phyloP scores from a whole-genome alignment of 495 filamentous ascomycete species.

The Thermochaetoides thermophila region DNA sequence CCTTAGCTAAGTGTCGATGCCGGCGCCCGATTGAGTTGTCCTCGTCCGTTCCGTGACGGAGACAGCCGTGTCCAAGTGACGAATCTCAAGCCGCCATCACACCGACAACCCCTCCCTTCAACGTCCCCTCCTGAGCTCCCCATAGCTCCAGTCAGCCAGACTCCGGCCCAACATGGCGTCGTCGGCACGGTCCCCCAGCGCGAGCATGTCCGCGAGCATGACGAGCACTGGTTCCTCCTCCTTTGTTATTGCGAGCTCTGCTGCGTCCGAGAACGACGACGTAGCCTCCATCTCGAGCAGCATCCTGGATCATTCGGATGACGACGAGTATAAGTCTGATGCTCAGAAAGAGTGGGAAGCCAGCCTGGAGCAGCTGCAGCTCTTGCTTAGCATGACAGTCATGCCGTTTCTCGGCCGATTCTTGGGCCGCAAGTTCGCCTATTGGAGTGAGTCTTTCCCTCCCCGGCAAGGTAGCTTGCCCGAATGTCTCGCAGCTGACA shows the following conservation, averaged over 20 bases:
- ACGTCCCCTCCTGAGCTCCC: slow-evolving; percentile 3
- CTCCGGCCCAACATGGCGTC: not conserved
- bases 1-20: slow-evolving; percentile 3
- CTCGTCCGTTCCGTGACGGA: too few species aligned
- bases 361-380: slow-evolving; percentile 80
- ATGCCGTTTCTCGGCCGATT: slow-evolving; percentile 90
- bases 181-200: slow-evolving; percentile 3
- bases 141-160: too few species aligned
- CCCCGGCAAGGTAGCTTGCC: not conserved
- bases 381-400: slow-evolving; percentile 82
- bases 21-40: slow-evolving; percentile 1
- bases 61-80: too few species aligned
- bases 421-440: slow-evolving; percentile 82
- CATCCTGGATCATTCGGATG: slow-evolving; percentile 40
- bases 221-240: slow-evolving; percentile 24
- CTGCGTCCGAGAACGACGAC: slow-evolving; percentile 43
- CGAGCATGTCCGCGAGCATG: slow-evolving; percentile 16
- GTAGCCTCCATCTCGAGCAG: slow-evolving; percentile 57
- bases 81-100: too few species aligned
- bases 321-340: slow-evolving; percentile 46
- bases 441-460: slow-evolving; percentile 62
- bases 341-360: slow-evolving; percentile 91
- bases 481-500: slow-evolving; percentile 6
- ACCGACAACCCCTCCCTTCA: not conserved
- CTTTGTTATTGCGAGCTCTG: slow-evolving; percentile 27